Conservation (phyloP, 2,329 filamentous ascomycete genomes). For the Fusarium tanahbumbuense region DNA sequence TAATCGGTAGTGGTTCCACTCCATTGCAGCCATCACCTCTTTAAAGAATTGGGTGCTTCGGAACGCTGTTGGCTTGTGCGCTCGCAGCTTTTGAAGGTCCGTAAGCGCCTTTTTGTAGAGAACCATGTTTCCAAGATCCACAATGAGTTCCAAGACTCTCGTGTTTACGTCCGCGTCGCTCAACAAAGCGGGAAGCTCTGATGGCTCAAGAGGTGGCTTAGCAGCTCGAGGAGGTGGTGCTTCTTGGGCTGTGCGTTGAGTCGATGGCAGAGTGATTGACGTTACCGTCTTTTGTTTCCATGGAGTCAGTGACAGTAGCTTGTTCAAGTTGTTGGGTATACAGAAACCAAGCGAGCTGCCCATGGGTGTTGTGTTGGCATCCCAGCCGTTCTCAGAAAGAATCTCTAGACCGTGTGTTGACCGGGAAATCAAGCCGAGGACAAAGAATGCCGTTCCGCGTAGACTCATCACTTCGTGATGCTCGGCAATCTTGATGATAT, state of each 20-base stretch:
- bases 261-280: conserved; percentile 59
- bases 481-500: conserved; percentile 90
- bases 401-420: conserved; percentile 94
- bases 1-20: conserved; percentile 89
- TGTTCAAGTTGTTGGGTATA: conserved; percentile 81
- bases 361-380: conserved; percentile 84
- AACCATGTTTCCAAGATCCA: conserved; percentile 92
- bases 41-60: conserved; percentile 82
- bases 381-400: conserved; percentile 89
- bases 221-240: conserved; percentile 57
- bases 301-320: conserved; percentile 77
- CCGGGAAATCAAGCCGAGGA: conserved; percentile 89
- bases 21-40: conserved; percentile 85
- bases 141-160: conserved; percentile 84
- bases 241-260: conserved; percentile 64
- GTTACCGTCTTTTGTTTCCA: conserved; percentile 67
- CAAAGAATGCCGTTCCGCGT: conserved; percentile 95
- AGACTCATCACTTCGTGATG: conserved; percentile 90
- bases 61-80: conserved; percentile 80
- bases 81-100: conserved; percentile 83
- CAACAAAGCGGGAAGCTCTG: conserved; percentile 58
- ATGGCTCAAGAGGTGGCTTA: conserved; percentile 58
- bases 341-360: conserved; percentile 89
- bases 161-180: conserved; percentile 75
- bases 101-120: conserved; percentile 87